Evolutionary conservation across 2,329 filamentous ascomycete species (phyloP).

Genomic region (Aspergillus viridinutans): DNA sequence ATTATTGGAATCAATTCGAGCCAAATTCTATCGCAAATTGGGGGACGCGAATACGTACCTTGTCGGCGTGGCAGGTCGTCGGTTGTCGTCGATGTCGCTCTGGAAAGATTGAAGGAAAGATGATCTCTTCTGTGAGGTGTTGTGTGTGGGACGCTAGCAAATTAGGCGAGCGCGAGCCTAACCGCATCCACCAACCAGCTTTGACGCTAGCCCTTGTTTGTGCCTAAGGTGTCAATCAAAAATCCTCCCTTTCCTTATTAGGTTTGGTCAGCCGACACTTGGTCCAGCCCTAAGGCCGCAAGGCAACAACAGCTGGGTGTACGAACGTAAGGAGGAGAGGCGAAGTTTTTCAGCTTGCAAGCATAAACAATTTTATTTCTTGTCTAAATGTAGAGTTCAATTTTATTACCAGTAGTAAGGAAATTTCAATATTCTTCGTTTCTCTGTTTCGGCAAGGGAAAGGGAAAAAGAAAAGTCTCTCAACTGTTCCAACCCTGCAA

Average conservation of each 20-base stretch:
- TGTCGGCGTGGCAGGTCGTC: conserved; percentile 43
- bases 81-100: conserved; percentile 41
- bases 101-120: conserved; percentile 33
- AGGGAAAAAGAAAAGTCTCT: background rate
- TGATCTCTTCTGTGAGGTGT: conserved; percentile 24
- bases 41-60: conserved; percentile 31
- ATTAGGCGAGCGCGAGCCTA: conserved; percentile 40
- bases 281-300: conserved; percentile 6
- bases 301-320: conserved; percentile 1
- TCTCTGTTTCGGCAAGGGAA: background rate
- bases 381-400: background rate
- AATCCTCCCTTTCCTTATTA: background rate
- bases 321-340: background rate
- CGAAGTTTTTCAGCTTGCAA: background rate
- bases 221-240: conserved; percentile 13
- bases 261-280: background rate
- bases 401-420: background rate
- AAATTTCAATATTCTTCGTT: background rate
- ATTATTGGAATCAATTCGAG: background rate
- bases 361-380: background rate
- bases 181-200: conserved; percentile 20
- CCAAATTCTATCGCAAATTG: background rate
- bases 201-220: background rate
- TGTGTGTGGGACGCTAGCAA: conserved; percentile 43
- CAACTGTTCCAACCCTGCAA: background rate